These are phyloP conservation scores for Heliamphora exappendiculata DNA, from an alignment of 148 eudicot genomes.

Conservation along the genomic window DNA sequence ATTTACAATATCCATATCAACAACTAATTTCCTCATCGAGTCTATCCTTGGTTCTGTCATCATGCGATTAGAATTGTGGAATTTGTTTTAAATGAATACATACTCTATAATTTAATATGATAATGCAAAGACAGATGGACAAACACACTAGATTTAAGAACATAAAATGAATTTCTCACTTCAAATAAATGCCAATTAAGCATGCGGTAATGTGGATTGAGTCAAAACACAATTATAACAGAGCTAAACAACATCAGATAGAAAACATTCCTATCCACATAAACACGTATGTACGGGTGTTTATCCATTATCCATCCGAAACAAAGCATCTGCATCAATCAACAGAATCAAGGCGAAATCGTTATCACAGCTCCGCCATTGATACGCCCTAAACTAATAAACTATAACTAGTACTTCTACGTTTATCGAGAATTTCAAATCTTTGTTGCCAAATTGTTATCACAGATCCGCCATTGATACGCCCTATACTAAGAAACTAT, in stretches of 20 bases:
- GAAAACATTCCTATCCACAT: not conserved
- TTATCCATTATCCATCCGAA: not conserved
- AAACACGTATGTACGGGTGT: not conserved
- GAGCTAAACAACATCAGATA: not conserved
- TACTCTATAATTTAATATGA: no score
- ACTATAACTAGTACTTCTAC: not conserved
- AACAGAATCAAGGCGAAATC: not conserved
- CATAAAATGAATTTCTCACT: not conserved
- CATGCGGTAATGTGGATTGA: not conserved
- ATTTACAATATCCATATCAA: no score
- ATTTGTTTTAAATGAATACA: no score
- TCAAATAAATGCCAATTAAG: not conserved
- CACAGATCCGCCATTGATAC: not conserved
- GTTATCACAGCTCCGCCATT: constrained; percentile 1
- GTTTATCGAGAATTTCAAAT: not conserved
- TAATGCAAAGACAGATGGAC: not conserved
- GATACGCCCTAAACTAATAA: not conserved
- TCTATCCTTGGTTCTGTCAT: no score
- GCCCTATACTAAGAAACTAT: not conserved
- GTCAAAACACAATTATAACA: not conserved
- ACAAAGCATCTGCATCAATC: not conserved
- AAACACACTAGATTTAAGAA: not conserved
- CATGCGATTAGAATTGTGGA: no score
- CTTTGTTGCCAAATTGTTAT: not conserved
- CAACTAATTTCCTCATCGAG: no score